A percentile compares a stretch with the other conserved stretches of the same genome.
Evolutionary conservation across 768 basidiomycete genomes (phyloP).

Genomic region (Tulasnella sp.): DNA sequence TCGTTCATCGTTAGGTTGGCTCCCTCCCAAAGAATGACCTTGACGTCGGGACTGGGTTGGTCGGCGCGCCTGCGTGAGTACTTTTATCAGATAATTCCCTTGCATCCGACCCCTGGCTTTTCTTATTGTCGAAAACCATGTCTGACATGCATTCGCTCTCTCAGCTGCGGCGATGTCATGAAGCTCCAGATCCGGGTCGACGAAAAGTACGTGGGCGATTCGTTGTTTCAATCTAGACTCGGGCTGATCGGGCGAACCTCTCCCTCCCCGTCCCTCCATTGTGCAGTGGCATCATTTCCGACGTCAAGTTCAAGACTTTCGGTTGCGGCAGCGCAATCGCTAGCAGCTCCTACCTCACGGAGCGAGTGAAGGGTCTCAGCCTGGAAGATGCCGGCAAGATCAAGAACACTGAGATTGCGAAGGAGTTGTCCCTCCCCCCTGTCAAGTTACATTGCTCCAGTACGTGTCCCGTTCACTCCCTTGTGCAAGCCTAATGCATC

Average conservation of each 20-base stretch:
- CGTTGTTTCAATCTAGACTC: background rate
- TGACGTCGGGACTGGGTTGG: conserved; percentile 94
- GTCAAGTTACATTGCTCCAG: conserved; percentile 95
- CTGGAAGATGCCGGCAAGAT: conserved; percentile 91
- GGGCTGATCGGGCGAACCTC: background rate
- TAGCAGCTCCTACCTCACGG: conserved; percentile 96
- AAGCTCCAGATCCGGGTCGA: conserved; percentile 97
- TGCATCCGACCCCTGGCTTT: background rate
- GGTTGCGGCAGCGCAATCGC: conserved; percentile 98
- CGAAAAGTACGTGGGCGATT: conserved; percentile 38
- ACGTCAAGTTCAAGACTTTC: conserved; percentile 99
- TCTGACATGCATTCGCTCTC: background rate
- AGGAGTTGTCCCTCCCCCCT: conserved; percentile 87
- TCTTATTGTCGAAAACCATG: background rate
- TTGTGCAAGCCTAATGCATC: too few relatives aligned
- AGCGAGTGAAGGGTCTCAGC: conserved; percentile 88
- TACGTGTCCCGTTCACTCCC: conserved; percentile 31
- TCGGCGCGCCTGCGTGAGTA: conserved; percentile 90
- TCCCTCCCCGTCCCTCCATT: background rate
- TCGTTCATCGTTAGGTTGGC: conserved; percentile 55
- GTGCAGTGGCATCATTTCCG: conserved; percentile 70
- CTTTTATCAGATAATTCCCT: conserved; percentile 11
- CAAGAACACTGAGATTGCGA: conserved; percentile 98
- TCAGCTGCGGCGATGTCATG: conserved; percentile 95
- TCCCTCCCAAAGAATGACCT: conserved; percentile 84